Conservation (phyloP, 2,329 filamentous ascomycete species). For the Colletotrichum truncatum region DNA sequence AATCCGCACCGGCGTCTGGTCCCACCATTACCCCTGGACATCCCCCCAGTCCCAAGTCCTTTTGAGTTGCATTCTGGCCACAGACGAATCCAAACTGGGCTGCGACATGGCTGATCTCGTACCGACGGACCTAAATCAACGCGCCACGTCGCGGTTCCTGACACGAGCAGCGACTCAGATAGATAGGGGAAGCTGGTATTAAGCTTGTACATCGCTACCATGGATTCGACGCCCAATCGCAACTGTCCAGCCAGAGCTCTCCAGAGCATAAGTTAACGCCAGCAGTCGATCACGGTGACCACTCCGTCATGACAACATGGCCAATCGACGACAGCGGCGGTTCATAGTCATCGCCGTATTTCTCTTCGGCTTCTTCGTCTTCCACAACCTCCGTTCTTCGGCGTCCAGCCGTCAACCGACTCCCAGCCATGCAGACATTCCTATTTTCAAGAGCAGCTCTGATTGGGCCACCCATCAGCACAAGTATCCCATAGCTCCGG, state of each 20-base stretch:
- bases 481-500: conserved; percentile 19
- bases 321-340: conserved; percentile 30
- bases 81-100: background rate
- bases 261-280: background rate
- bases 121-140: background rate
- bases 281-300: background rate
- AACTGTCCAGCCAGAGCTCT: background rate
- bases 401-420: background rate
- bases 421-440: conserved; percentile 11
- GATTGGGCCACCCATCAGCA: conserved; percentile 26
- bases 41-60: background rate
- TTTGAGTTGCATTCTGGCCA: background rate
- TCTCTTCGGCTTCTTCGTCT: conserved; percentile 12
- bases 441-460: conserved; percentile 26
- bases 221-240: background rate
- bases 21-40: background rate
- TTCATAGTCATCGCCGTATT: conserved; percentile 21
- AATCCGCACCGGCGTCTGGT: background rate
- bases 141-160: conserved; percentile 16
- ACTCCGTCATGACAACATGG: conserved; percentile 25
- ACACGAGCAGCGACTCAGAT: background rate
- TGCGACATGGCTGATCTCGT: background rate
- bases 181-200: background rate
- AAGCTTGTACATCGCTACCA: background rate
- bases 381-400: background rate